These are phyloP conservation scores for Apophysomyces trapeziformis DNA, from an alignment of 371 early-diverging fungal species.

Conservation along the genomic window DNA sequence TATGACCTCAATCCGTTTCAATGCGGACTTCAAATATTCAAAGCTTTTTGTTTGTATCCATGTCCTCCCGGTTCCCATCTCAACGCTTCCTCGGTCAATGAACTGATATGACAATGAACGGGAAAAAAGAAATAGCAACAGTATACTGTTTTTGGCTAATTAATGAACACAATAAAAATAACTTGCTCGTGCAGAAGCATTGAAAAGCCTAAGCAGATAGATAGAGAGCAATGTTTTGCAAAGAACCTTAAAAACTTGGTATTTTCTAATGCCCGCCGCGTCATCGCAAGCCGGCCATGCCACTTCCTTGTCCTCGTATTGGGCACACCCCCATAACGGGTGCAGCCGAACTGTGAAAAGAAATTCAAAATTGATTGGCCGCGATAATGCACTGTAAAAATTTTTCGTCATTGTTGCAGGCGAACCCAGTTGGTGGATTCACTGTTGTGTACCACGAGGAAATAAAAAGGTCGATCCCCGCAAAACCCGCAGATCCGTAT, in stretches of 20 bases:
- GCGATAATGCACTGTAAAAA: neutral
- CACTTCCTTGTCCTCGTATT: neutral
- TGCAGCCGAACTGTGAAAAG: neutral
- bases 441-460: neutral
- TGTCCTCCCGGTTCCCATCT: too few species aligned
- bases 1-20: neutral
- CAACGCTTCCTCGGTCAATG: too few species aligned
- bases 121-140: too few species aligned
- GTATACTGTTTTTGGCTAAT: neutral
- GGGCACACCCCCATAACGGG: neutral
- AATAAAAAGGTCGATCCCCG: neutral
- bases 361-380: neutral
- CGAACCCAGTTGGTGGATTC: slow-evolving; percentile 3
- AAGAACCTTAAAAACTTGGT: neutral
- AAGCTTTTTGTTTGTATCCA: too few species aligned
- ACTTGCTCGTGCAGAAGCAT: neutral
- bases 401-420: neutral
- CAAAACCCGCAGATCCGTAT: slow-evolving; percentile 7
- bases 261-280: neutral
- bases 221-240: neutral
- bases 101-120: too few species aligned
- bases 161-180: neutral
- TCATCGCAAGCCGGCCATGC: neutral
- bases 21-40: neutral
- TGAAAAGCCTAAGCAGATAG: neutral